Evolutionary conservation across 805 yeast species (phyloP).

Genomic region (Candida fluviatilis): DNA sequence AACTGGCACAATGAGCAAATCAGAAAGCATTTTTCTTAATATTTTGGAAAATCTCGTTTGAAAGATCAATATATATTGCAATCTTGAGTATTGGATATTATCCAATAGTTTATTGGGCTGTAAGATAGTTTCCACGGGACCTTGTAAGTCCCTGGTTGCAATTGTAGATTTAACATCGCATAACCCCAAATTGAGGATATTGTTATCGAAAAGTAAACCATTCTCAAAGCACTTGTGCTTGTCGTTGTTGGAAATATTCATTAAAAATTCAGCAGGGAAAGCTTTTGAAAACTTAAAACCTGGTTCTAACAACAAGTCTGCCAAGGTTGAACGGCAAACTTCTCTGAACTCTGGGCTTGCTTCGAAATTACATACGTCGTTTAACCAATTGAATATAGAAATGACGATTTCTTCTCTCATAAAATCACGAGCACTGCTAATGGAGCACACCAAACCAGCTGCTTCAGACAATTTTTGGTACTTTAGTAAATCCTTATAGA

Average conservation of each 20-base stretch:
- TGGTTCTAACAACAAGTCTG: slow-evolving; percentile 40
- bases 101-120: slow-evolving; percentile 12
- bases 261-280: slow-evolving; percentile 21
- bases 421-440: slow-evolving; percentile 48
- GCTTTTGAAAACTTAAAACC: slow-evolving; percentile 27
- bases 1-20: slow-evolving; percentile 51
- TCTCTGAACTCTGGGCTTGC: slow-evolving; percentile 21
- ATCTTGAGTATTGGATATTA: slow-evolving; percentile 38
- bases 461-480: slow-evolving; percentile 38
- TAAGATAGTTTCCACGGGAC: slow-evolving; percentile 12
- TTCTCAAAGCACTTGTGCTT: slow-evolving; percentile 24
- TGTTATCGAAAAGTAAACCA: slow-evolving; percentile 27
- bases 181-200: slow-evolving; percentile 20
- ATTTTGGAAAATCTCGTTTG: slow-evolving; percentile 57
- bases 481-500: slow-evolving; percentile 19
- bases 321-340: slow-evolving; percentile 22
- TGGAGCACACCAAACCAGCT: slow-evolving; percentile 53
- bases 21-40: slow-evolving; percentile 45
- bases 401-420: slow-evolving; percentile 45
- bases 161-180: slow-evolving; percentile 12
- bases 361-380: slow-evolving; percentile 27
- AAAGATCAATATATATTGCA: slow-evolving; percentile 55
- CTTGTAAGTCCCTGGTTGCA: slow-evolving; percentile 11
- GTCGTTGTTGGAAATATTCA: slow-evolving; percentile 13
- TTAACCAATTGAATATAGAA: slow-evolving; percentile 49